These are phyloP conservation scores for Alternaria tenuissima DNA, from an alignment of 2,329 filamentous ascomycete genomes.

Conservation along the genomic window DNA sequence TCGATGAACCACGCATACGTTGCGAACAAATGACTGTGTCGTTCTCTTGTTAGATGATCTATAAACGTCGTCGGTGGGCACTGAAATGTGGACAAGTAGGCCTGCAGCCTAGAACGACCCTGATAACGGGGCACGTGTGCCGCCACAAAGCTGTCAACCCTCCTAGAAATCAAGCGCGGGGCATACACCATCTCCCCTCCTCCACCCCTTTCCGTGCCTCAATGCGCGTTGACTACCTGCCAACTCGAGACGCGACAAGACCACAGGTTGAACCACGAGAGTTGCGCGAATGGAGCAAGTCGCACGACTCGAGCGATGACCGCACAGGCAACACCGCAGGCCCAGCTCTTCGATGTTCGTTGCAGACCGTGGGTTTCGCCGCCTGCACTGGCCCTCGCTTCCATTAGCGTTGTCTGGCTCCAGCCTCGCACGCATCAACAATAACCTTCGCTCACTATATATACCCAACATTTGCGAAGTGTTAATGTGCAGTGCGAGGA, in stretches of 20 bases:
- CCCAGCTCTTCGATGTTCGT: slow-evolving; percentile 7
- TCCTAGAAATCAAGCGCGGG: neutral
- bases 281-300: neutral
- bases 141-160: neutral
- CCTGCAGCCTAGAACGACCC: neutral
- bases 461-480: slow-evolving; percentile 4
- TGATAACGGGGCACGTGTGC: slow-evolving; percentile 15
- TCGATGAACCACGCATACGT: neutral
- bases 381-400: neutral
- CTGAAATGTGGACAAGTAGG: neutral
- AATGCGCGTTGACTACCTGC: neutral
- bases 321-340: slow-evolving; percentile 18
- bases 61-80: neutral
- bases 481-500: slow-evolving; percentile 69
- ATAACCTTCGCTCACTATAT: neutral
- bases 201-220: neutral
- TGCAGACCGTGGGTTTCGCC: slow-evolving; percentile 3
- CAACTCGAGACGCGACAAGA: neutral
- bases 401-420: neutral
- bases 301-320: neutral
- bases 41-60: neutral
- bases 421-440: neutral
- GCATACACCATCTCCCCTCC: slow-evolving; percentile 1
- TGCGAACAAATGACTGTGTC: neutral
- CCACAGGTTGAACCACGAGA: neutral